These are phyloP conservation scores for Zygnema cylindricum DNA, from an alignment of 139 green algal genomes.

Conservation along the genomic window DNA sequence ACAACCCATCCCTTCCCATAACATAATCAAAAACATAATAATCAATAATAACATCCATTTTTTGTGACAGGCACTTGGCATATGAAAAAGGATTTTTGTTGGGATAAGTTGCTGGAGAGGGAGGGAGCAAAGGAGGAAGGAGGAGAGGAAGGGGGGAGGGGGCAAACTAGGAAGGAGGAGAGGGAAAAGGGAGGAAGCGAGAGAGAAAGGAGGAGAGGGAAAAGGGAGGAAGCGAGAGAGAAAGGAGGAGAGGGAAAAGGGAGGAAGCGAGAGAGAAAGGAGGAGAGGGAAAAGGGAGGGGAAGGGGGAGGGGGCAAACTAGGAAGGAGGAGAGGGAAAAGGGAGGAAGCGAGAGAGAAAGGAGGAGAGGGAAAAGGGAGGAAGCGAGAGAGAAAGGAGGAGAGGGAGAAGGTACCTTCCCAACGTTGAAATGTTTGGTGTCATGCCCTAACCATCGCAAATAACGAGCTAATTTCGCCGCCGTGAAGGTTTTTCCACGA, in stretches of 20 bases:
- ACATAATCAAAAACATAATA: no score
- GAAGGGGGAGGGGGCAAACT: no score
- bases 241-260: background rate
- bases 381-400: no score
- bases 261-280: no score
- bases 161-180: background rate
- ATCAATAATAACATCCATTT: no score
- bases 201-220: no score
- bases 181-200: background rate
- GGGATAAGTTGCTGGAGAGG: background rate
- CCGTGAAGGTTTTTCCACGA: slow-evolving; percentile 92
- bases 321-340: no score
- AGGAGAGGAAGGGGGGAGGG: no score
- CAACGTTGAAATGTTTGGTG: slow-evolving; percentile 96
- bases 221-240: no score
- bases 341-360: no score
- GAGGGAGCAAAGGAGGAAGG: background rate
- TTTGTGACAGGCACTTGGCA: no score
- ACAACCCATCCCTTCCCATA: background rate
- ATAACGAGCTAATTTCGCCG: slow-evolving; percentile 81
- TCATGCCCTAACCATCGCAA: slow-evolving; percentile 83
- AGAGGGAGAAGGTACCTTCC: slow-evolving; percentile 57
- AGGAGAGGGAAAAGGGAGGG: background rate
- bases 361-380: background rate
- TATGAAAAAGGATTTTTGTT: no score